Conservation (phyloP, 805 yeast genomes). For the Saturnispora diversa region DNA sequence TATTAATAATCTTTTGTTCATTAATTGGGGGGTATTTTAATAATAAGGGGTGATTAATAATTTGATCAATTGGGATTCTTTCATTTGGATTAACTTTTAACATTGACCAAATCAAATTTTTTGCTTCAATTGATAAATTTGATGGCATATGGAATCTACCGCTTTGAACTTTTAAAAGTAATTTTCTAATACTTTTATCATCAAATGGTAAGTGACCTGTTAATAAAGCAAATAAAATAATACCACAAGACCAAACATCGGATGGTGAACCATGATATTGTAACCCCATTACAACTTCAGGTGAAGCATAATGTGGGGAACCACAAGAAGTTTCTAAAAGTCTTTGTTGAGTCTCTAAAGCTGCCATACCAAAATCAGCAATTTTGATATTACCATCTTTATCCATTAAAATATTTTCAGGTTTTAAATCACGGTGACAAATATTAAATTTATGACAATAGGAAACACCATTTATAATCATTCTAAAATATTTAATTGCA, state of each 20-base stretch:
- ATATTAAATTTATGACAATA: conserved; percentile 77
- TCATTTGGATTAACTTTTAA: conserved; percentile 61
- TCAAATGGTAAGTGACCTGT: conserved; percentile 82
- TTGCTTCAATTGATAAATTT: conserved; percentile 55
- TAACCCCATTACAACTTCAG: conserved; percentile 73
- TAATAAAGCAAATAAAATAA: conserved; percentile 65
- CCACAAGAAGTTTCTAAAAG: conserved; percentile 77
- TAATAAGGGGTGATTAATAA: conserved; percentile 51
- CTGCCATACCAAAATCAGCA: conserved; percentile 90
- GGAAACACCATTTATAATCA: conserved; percentile 68
- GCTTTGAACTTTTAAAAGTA: conserved; percentile 66
- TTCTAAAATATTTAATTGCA: conserved; percentile 70
- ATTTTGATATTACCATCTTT: conserved; percentile 58
- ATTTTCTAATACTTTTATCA: conserved; percentile 67
- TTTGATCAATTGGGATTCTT: conserved; percentile 61
- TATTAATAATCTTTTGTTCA: conserved; percentile 15
- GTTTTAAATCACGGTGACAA: conserved; percentile 76
- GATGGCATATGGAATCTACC: conserved; percentile 70
- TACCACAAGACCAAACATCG: conserved; percentile 87
- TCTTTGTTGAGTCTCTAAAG: conserved; percentile 63
- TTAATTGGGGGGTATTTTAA: conserved; percentile 42
- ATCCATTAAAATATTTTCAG: conserved; percentile 69
- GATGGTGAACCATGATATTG: conserved; percentile 78
- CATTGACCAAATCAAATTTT: conserved; percentile 57
- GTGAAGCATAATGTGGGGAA: conserved; percentile 84